Evolutionary conservation across 192 early-diverging fungal genomes (phyloP).

Genomic region (Thoreauomyces humboldtii): DNA sequence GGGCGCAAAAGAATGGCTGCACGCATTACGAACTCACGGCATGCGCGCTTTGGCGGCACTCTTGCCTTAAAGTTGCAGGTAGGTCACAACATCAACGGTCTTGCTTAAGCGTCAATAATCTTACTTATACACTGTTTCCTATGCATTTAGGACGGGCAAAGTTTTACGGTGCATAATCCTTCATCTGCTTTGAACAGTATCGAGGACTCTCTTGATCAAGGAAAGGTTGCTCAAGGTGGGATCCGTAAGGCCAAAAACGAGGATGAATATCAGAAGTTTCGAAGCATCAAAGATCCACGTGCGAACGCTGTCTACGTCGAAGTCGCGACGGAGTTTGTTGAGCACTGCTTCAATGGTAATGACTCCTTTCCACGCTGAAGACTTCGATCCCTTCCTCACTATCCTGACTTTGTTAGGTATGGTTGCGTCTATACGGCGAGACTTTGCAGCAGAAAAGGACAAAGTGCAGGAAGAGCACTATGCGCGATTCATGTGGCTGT

Average conservation of each 20-base stretch:
- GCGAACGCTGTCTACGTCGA: constrained; percentile 23
- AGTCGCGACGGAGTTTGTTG: constrained; percentile 36
- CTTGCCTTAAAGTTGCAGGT: constrained; percentile 38
- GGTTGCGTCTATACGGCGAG: constrained; percentile 35
- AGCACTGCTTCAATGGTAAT: constrained; percentile 45
- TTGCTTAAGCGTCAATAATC: too few species aligned
- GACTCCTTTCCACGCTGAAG: background rate
- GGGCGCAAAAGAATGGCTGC: constrained; percentile 3
- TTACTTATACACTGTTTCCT: too few species aligned
- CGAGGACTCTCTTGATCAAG: constrained; percentile 27
- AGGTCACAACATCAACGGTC: constrained; percentile 1
- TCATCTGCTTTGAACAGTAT: constrained; percentile 12
- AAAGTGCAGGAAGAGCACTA: constrained; percentile 37
- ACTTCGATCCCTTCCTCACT: background rate
- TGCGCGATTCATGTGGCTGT: constrained; percentile 35
- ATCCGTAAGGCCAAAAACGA: background rate
- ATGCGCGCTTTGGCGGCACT: constrained; percentile 48
- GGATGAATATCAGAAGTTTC: constrained; percentile 11
- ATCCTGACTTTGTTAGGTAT: constrained; percentile 33
- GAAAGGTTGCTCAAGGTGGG: constrained; percentile 1
- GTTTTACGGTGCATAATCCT: constrained; percentile 24
- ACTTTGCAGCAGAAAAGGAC: constrained; percentile 42
- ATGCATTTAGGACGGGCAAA: constrained; percentile 26
- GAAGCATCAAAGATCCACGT: constrained; percentile 14
- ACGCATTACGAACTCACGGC: constrained; percentile 27